Evolutionary conservation across 1,284 basidiomycete genomes (phyloP).

Genomic region (Mycena citricolor): DNA sequence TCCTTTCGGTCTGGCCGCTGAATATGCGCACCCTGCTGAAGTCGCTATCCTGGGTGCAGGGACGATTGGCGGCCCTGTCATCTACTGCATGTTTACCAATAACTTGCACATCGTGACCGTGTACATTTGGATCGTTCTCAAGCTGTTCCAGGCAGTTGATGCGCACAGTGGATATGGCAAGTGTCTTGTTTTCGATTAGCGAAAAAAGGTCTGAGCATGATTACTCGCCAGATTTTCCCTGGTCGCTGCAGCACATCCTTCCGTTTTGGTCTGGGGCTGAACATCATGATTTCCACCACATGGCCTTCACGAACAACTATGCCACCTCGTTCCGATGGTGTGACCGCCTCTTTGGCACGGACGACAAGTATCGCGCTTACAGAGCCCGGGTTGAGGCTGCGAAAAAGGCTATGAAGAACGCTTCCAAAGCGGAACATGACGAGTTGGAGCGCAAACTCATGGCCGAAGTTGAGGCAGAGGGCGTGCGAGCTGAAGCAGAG

Average conservation of each 20-base stretch:
- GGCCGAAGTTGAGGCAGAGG: slow-evolving; percentile 69
- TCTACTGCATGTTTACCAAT: slow-evolving; percentile 75
- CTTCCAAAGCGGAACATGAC: slow-evolving; percentile 50
- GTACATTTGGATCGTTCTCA: slow-evolving; percentile 91
- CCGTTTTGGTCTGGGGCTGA: slow-evolving; percentile 99
- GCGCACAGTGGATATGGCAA: slow-evolving; percentile 94
- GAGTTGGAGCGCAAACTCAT: slow-evolving; percentile 60
- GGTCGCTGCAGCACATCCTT: slow-evolving; percentile 93
- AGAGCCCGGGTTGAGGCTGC: slow-evolving; percentile 62
- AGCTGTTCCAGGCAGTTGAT: slow-evolving; percentile 97
- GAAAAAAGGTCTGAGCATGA: slow-evolving; percentile 9
- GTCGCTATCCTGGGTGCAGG: slow-evolving; percentile 89
- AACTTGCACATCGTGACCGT: slow-evolving; percentile 90
- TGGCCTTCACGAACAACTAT: slow-evolving; percentile 89
- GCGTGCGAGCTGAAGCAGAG: slow-evolving; percentile 66
- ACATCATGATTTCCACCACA: slow-evolving; percentile 97
- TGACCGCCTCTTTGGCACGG: slow-evolving; percentile 84
- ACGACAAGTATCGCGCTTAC: slow-evolving; percentile 82
- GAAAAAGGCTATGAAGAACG: slow-evolving; percentile 51
- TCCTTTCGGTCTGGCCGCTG: slow-evolving; percentile 95
- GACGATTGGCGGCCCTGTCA: slow-evolving; percentile 84
- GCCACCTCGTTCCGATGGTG: slow-evolving; percentile 93
- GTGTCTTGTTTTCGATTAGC: slow-evolving; percentile 24
- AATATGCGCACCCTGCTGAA: slow-evolving; percentile 95
- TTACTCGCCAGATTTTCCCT: slow-evolving; percentile 95